Conservation (phyloP, 768 basidiomycete species). For the Tulasnella sp. region DNA sequence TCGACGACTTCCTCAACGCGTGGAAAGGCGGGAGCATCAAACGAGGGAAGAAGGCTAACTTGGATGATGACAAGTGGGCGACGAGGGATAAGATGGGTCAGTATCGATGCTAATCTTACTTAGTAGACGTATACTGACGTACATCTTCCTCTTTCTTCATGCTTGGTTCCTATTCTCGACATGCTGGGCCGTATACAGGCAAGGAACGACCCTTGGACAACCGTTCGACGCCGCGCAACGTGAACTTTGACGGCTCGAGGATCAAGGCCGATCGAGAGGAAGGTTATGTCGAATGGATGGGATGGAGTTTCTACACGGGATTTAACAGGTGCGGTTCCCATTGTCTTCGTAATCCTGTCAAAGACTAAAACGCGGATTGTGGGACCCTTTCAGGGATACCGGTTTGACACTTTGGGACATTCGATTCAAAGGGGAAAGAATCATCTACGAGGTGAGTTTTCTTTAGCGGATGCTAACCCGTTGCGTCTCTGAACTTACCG, state of each 20-base stretch:
- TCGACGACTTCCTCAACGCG: not conserved
- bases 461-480: not conserved
- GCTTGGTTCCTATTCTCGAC: too few relatives aligned
- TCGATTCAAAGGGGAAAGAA: not conserved
- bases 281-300: constrained; percentile 8
- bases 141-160: not conserved
- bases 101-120: not conserved
- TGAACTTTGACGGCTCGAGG: not conserved
- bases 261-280: not conserved
- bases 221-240: not conserved
- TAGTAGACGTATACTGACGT: not conserved
- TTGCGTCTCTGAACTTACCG: not conserved
- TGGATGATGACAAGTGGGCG: not conserved
- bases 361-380: not conserved
- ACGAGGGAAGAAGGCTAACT: not conserved
- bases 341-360: not conserved
- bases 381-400: not conserved
- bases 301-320: constrained; percentile 2
- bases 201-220: not conserved
- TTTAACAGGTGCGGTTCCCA: not conserved
- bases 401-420: constrained; percentile 7
- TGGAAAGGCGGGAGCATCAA: not conserved
- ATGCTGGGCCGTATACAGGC: too few relatives aligned
- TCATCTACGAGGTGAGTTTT: constrained; percentile 1
- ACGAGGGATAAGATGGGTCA: not conserved